phyloP scores from a whole-genome alignment of 768 basidiomycete genomes.

The Tulasnella sp. region DNA sequence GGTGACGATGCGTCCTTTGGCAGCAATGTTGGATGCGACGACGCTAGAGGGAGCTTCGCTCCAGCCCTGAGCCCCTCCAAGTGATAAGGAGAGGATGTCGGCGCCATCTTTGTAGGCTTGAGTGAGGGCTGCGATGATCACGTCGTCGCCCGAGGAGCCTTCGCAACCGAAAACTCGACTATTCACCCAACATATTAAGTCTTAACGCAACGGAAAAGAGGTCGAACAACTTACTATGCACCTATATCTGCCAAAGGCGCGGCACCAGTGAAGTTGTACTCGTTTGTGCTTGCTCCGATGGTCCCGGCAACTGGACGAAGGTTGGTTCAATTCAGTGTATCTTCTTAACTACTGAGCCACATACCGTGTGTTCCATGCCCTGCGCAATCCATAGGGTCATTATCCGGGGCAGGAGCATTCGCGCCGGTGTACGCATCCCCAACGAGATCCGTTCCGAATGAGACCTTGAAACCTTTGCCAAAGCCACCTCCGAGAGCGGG shows the following conservation, averaged over 20 bases:
- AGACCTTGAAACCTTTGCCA: constrained; percentile 26
- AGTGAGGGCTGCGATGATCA: constrained; percentile 18
- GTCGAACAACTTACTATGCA: neutral
- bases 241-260: constrained; percentile 56
- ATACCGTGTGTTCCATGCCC: constrained; percentile 45
- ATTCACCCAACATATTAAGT: constrained; percentile 28
- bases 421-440: constrained; percentile 25
- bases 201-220: neutral
- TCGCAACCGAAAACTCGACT: constrained; percentile 26
- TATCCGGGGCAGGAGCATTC: constrained; percentile 19
- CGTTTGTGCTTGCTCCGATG: neutral
- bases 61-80: constrained; percentile 19
- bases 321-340: neutral
- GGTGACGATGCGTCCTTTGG: constrained; percentile 56
- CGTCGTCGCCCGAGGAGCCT: constrained; percentile 12
- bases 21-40: constrained; percentile 54
- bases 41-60: constrained; percentile 35
- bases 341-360: neutral
- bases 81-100: constrained; percentile 25
- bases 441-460: constrained; percentile 26
- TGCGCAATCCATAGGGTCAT: constrained; percentile 26
- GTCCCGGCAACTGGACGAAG: neutral
- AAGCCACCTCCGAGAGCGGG: constrained; percentile 26
- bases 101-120: constrained; percentile 22
- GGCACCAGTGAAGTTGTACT: constrained; percentile 64